Evolutionary conservation across 2,329 filamentous ascomycete genomes (phyloP), one percentile per base, ranked within the genome.

Genomic region (Pseudonectria buxi): DNA sequence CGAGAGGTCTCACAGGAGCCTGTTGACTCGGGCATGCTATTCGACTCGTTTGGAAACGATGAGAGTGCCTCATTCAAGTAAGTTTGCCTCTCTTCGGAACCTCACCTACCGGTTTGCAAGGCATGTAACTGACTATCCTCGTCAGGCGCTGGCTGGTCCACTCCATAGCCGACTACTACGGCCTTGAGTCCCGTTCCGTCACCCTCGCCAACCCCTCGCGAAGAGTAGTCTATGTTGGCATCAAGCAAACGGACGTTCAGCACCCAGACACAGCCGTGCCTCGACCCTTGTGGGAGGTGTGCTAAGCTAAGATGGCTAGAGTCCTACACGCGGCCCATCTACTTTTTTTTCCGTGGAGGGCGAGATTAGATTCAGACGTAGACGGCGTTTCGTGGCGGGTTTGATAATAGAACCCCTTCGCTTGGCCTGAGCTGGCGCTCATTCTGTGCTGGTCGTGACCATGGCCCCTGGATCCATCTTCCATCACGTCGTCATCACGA

Each of bases 151-250:
- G 89, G 85, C 76, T 96, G 35, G 86, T 94, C 2, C 89, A 96
- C 61, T 84, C 86, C 39, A 89, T 96, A 44, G 90, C 86, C 9
- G 78, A 83, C 27, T 96, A 96, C 60, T 96, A 96, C 56, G 89
- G 88, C 29, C 72, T 95, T 37, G 76, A 80, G 41, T 95, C 89
- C 14, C 87, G 81, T 67, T 89, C 85, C 4, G 76, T 90, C 40
- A 83, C 83, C 0, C 72, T 82, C 1, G 80, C 79, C 24, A 71
- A 78, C 45, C 82, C 86, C 3, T 74, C 79, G 11, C 75, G 81
- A 34, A 76, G 86, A 33, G 83, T 92, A 43, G 87, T 92, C 7
- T 95, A 94, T 51, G 81, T 95, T 14, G 85, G 84, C 4, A 66
- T 90, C 42, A 78, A 75, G 54, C 71, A 74, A 45, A 45, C 59